These are phyloP conservation scores for Penicillium riverlandense DNA, from an alignment of 495 filamentous ascomycete species.

Conservation along the genomic window DNA sequence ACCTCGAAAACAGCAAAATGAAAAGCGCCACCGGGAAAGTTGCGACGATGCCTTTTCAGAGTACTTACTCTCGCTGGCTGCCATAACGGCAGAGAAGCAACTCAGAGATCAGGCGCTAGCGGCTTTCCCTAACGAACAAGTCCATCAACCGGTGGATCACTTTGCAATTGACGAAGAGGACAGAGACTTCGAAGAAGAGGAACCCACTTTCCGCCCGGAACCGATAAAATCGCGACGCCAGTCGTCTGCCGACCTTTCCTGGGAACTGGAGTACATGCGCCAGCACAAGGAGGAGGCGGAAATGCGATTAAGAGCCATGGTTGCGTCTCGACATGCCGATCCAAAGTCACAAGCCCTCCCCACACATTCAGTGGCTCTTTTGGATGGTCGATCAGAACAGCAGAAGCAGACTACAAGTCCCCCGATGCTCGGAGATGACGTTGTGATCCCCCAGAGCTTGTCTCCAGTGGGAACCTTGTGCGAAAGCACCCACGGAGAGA, in stretches of 20 bases:
- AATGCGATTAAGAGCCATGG: slow-evolving; percentile 25
- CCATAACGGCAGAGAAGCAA: slow-evolving; percentile 68
- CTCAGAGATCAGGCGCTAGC: slow-evolving; percentile 61
- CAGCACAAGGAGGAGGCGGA: slow-evolving; percentile 41
- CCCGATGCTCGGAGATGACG: slow-evolving; percentile 76
- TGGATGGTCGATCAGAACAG: slow-evolving; percentile 31
- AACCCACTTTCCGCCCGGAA: slow-evolving; percentile 28
- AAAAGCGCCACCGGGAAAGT: slow-evolving; percentile 43
- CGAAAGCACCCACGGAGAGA: slow-evolving; percentile 45
- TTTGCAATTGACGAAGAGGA: slow-evolving; percentile 49
- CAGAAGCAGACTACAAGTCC: slow-evolving; percentile 54
- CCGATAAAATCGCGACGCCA: slow-evolving; percentile 28
- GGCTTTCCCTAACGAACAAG: slow-evolving; percentile 60
- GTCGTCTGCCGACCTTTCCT: slow-evolving; percentile 43
- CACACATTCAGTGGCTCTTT: neutral
- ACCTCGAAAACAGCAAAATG: slow-evolving; percentile 30
- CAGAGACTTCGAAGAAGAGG: slow-evolving; percentile 33
- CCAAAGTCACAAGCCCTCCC: slow-evolving; percentile 2
- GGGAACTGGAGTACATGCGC: slow-evolving; percentile 45
- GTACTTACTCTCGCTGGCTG: slow-evolving; percentile 69
- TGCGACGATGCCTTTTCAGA: slow-evolving; percentile 65
- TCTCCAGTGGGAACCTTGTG: slow-evolving; percentile 77
- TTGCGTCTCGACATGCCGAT: slow-evolving; percentile 10
- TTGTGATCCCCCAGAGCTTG: slow-evolving; percentile 66
- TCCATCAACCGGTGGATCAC: slow-evolving; percentile 55